Evolutionary conservation across 768 basidiomycete species (phyloP).

Genomic region (Astraeus odoratus): DNA sequence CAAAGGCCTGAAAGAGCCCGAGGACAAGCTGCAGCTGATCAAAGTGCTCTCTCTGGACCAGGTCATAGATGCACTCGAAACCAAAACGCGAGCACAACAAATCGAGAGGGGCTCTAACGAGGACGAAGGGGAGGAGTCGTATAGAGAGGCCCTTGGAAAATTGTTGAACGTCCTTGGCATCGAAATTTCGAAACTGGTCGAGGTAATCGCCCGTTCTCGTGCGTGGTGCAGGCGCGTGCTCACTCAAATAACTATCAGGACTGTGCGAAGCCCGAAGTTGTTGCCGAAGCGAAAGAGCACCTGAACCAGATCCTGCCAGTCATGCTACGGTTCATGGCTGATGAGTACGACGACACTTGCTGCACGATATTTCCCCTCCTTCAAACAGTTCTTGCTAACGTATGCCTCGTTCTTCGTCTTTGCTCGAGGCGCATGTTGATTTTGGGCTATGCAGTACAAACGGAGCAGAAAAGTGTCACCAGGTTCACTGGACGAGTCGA

Average conservation of each 20-base stretch:
- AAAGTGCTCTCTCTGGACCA: constrained; percentile 82
- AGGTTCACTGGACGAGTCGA: constrained; percentile 55
- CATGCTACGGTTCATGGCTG: constrained; percentile 83
- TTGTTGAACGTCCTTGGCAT: constrained; percentile 75
- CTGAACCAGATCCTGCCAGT: constrained; percentile 69
- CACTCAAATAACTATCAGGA: constrained; percentile 38
- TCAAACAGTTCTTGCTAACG: constrained; percentile 63
- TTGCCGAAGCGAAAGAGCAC: constrained; percentile 55
- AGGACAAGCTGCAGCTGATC: constrained; percentile 84
- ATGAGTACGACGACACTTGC: constrained; percentile 85
- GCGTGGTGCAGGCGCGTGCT: neutral
- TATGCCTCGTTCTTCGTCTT: constrained; percentile 30
- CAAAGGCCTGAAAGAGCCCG: constrained; percentile 89
- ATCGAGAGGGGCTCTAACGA: constrained; percentile 56
- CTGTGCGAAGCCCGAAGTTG: constrained; percentile 48
- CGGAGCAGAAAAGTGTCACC: constrained; percentile 53
- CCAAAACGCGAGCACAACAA: constrained; percentile 64
- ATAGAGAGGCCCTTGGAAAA: constrained; percentile 83
- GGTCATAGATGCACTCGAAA: constrained; percentile 75
- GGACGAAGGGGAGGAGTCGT: constrained; percentile 86
- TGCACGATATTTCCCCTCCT: constrained; percentile 80
- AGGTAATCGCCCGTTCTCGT: constrained; percentile 37
- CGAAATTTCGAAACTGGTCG: constrained; percentile 78
- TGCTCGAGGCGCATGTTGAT: constrained; percentile 4
- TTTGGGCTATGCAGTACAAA: constrained; percentile 73